A percentile compares a stretch with the other conserved stretches of the same genome.
These are phyloP conservation scores for Colletotrichum filicis DNA, from an alignment of 2,329 filamentous ascomycete species.

Conservation along the genomic window DNA sequence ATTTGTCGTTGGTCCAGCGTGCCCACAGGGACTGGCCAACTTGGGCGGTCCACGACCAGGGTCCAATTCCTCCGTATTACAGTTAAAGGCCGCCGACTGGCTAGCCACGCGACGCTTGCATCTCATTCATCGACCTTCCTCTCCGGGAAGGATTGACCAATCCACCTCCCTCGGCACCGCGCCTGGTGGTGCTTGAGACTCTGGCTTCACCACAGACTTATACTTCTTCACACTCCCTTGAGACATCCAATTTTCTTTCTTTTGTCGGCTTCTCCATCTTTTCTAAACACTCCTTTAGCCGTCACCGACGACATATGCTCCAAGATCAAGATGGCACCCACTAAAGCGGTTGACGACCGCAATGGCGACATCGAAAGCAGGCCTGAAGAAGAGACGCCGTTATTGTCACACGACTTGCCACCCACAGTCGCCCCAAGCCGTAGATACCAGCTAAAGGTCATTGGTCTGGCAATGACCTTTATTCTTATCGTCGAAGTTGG, in stretches of 20 bases:
- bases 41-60: background rate
- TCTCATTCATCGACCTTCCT: conserved; percentile 18
- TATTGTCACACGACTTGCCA: conserved; percentile 35
- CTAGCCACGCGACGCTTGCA: background rate
- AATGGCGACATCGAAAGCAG: conserved; percentile 16
- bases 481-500: conserved; percentile 57
- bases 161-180: background rate
- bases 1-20: background rate
- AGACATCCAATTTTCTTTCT: background rate
- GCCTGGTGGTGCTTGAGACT: background rate
- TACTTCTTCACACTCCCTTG: background rate
- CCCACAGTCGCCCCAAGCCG: conserved; percentile 38
- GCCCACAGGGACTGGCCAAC: background rate
- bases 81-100: background rate
- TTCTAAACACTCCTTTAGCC: background rate
- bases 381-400: conserved; percentile 30
- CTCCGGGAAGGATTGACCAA: background rate
- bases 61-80: background rate
- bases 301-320: background rate
- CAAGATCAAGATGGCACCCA: conserved; percentile 22
- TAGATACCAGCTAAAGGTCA: conserved; percentile 42
- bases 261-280: background rate
- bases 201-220: background rate
- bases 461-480: conserved; percentile 48
- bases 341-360: background rate